Base-by-base conservation (phyloP, 164 flowering plant species). In the Vitis cinerea region DNA sequence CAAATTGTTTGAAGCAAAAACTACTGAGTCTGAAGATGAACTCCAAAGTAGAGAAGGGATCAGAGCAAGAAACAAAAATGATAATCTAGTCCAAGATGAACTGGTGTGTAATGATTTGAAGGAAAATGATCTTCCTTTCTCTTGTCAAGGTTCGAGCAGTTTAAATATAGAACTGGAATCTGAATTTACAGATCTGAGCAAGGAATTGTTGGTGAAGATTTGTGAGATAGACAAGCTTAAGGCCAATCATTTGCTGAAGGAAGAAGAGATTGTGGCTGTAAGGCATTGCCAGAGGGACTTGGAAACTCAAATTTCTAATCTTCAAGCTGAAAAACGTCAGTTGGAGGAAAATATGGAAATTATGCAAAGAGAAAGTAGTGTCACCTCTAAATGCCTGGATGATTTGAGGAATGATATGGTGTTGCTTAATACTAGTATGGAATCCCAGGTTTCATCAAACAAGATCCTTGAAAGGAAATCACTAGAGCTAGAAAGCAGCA, bases 401-500 rank as follows among this genome's bases (percentile, higher is more conserved):
- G 83, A 78, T 74, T 75, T 79, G 55, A 71, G 57, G 11, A 76
- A 74, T 69, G 88, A 85, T 60, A 31, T 81, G 31, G 63, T 48
- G 37, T 68, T 71, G 58, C 81, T 79, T 44, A 71, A 58, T 55
- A 72, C 69, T 77, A 83, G 70, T 63, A 52, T 82, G 73, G 83
- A 78, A 71, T 77, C 83, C 30, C 87, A 83, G 54, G 79, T 75
- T 71, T 75, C 88, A 66, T 82, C 77, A 19, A 86, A 74, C 64
- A 83, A 80, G 77, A 57, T 70, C 61, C 84, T 85, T 58, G 85
- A 80, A 62, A 82, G 71, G 59, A 79, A 80, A 66, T 79, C 74
- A 47, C 64, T 74, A n/a, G 93, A 88, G 73, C 75, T 86, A 19
- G 90, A 85, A 77, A 74, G 59, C 68, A 72, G 72, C 53, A 85